These are phyloP conservation scores for Globisporangium rhizosaccharum DNA, from an alignment of 352 stramenopile species.

Conservation along the genomic window DNA sequence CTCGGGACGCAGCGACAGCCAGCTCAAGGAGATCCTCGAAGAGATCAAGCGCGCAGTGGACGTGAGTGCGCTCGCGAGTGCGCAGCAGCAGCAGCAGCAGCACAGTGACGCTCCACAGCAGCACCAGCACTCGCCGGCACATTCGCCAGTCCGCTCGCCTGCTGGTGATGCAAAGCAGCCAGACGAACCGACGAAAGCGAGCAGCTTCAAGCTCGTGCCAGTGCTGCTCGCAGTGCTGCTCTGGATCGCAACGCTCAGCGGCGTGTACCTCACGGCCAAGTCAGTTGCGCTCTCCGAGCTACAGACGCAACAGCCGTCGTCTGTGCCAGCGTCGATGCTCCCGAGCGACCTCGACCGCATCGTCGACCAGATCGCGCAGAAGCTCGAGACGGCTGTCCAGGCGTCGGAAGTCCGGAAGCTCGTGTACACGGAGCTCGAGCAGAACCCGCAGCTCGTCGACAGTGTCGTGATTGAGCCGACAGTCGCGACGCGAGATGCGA, in stretches of 20 bases:
- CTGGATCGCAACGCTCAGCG: conserved; percentile 15
- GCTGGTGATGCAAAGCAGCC: background rate
- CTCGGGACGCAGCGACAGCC: conserved; percentile 10
- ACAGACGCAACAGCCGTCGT: conserved; percentile 6
- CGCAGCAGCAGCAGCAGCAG: conserved; percentile 1
- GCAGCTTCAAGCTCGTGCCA: conserved; percentile 2
- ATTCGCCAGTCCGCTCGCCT: background rate
- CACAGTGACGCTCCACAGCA: background rate
- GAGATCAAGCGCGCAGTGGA: conserved; percentile 17
- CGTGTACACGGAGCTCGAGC: conserved; percentile 15
- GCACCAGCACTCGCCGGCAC: conserved; percentile 1
- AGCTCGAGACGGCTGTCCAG: conserved; percentile 11
- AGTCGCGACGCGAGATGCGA: background rate
- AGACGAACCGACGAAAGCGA: background rate
- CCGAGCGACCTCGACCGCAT: conserved; percentile 16
- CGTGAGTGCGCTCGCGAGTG: background rate
- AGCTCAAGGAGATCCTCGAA: conserved; percentile 15
- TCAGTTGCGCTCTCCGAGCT: conserved; percentile 15
- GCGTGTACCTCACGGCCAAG: conserved; percentile 19
- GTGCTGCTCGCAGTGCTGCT: conserved; percentile 14
- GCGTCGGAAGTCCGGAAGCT: conserved; percentile 15
- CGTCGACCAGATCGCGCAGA: conserved; percentile 18
- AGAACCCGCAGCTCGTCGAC: conserved; percentile 10
- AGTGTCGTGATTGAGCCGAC: background rate
- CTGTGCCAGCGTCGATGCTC: conserved; percentile 7